Percentiles rank a stretch among this genome's conserved stretches.
phyloP scores from a whole-genome alignment of 169 alveolate species.

The Plasmodium gallinaceum region DNA sequence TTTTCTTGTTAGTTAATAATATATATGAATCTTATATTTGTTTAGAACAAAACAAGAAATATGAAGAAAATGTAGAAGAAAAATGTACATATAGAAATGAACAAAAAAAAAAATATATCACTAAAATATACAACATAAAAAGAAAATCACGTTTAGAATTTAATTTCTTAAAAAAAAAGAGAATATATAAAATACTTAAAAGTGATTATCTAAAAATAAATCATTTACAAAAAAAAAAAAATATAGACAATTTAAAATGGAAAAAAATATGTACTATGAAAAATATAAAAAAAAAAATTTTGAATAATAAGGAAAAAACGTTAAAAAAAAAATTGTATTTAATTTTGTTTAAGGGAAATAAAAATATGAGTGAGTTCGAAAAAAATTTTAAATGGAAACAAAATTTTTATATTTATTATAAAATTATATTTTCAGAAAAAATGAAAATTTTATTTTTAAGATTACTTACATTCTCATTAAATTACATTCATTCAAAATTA shows the following conservation, averaged over 20 bases:
- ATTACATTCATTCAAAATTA: conserved; percentile 15
- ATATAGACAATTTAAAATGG: not conserved
- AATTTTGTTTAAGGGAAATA: not conserved
- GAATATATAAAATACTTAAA: conserved; percentile 4
- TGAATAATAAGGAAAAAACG: not conserved
- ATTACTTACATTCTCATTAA: not conserved
- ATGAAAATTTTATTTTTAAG: not conserved
- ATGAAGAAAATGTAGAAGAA: not conserved
- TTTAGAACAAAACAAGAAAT: conserved; percentile 10
- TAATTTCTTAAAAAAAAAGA: conserved; percentile 2
- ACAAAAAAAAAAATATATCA: not conserved
- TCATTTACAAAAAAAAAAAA: not conserved
- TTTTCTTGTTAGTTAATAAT: not conserved
- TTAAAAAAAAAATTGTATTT: not conserved
- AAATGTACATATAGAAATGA: not conserved
- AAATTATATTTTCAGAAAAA: conserved; percentile 5
- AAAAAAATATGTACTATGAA: not conserved
- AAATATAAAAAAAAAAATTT: not conserved
- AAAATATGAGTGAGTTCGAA: not conserved
- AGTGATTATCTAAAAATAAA: not conserved
- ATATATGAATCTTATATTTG: not conserved
- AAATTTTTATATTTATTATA: not conserved
- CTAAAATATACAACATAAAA: not conserved
- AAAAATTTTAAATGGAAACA: conserved; percentile 2
- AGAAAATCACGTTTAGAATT: not conserved